phyloP scores from a whole-genome alignment of 2,329 filamentous ascomycete species.

The Biscogniauxia mediterranea region DNA sequence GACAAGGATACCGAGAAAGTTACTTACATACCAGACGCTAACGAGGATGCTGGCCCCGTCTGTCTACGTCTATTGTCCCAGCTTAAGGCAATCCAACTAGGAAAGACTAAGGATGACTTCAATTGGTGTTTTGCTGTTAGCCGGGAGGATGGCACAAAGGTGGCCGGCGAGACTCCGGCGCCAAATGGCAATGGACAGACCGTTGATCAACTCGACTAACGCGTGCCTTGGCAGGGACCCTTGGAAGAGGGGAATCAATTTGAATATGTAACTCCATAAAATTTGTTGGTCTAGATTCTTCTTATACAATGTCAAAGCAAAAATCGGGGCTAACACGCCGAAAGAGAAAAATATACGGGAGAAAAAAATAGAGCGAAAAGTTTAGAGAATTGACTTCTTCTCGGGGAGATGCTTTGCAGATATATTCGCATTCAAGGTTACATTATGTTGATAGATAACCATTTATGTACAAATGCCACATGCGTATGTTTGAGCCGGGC shows the following conservation, averaged over 20 bases:
- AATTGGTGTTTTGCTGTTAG: conserved; percentile 62
- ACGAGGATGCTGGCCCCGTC: conserved; percentile 70
- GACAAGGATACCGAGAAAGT: conserved; percentile 47
- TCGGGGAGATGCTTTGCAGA: neutral
- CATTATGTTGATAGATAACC: neutral
- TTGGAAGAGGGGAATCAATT: neutral
- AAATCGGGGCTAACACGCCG: neutral
- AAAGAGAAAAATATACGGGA: neutral
- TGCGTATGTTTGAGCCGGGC: neutral
- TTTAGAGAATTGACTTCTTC: too few species aligned
- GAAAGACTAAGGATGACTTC: conserved; percentile 73
- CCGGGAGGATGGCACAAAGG: conserved; percentile 44
- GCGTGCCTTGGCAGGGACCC: neutral
- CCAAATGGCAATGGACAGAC: conserved; percentile 28
- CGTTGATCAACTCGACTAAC: conserved; percentile 38
- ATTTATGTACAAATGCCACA: neutral
- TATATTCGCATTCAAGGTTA: neutral
- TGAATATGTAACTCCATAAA: neutral
- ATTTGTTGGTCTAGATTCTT: neutral
- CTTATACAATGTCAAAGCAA: neutral
- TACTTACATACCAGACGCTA: conserved; percentile 52
- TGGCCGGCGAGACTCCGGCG: conserved; percentile 29
- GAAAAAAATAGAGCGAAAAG: neutral
- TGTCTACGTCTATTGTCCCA: conserved; percentile 71
- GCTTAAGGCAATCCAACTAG: conserved; percentile 82